Percentiles rank a stretch among this genome's conserved stretches.
phyloP scores from a whole-genome alignment of 768 basidiomycete genomes.

The Rossbeevera mucosa region DNA sequence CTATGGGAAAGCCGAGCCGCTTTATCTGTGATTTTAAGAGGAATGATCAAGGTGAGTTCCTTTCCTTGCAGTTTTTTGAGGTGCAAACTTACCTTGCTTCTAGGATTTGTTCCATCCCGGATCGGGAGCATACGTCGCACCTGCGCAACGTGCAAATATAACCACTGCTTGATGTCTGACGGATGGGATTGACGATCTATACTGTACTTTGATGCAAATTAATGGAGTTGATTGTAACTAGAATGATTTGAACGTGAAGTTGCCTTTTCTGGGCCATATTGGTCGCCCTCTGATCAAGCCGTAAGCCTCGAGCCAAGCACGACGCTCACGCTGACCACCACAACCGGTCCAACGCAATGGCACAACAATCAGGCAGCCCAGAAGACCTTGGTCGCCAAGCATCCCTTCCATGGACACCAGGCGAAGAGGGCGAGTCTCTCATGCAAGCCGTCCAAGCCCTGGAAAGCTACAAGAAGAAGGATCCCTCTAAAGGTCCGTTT shows the following conservation, averaged over 20 bases:
- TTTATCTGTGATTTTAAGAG: conserved; percentile 51
- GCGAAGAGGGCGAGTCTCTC: conserved; percentile 29
- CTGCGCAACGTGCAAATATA: neutral
- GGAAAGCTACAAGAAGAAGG: conserved; percentile 84
- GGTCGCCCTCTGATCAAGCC: neutral
- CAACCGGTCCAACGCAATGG: conserved; percentile 18
- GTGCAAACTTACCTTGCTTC: neutral
- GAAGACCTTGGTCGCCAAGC: conserved; percentile 32
- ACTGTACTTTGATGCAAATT: neutral
- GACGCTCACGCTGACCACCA: conserved; percentile 2
- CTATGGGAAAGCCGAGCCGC: conserved; percentile 78
- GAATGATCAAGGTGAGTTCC: conserved; percentile 56
- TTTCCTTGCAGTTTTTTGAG: neutral
- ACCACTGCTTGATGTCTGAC: conserved; percentile 1
- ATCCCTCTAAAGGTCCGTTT: conserved; percentile 64
- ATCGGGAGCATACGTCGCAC: conserved; percentile 36
- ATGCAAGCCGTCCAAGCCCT: conserved; percentile 64
- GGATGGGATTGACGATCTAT: neutral
- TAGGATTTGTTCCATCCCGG: conserved; percentile 42
- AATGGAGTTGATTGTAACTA: neutral
- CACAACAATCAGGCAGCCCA: conserved; percentile 30
- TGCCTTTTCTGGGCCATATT: conserved; percentile 7
- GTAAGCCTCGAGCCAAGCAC: neutral
- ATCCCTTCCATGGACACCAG: conserved; percentile 31
- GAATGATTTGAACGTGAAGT: neutral